Evolutionary conservation across 1,284 basidiomycete genomes (phyloP), one percentile per base, ranked within the genome.

Genomic region (Erythrobasidium hasegawianum): DNA sequence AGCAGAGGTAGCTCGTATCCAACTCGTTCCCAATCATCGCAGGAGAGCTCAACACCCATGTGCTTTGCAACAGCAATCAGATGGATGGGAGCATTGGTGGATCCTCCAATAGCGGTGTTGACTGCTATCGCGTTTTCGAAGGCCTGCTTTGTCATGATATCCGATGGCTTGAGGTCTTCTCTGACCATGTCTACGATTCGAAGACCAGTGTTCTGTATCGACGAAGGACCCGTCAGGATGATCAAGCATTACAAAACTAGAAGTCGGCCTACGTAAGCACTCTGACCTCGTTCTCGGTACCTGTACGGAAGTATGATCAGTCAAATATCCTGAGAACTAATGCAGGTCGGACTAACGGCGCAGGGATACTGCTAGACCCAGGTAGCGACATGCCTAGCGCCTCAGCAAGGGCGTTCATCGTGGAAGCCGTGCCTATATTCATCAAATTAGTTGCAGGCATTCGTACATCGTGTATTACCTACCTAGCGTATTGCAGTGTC

Each of bases 331-430:
- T n/a, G n/a, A n/a, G n/a, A n/a, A n/a, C n/a, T n/a, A n/a, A n/a
- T n/a, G n/a, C n/a, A n/a, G n/a, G n/a, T n/a, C n/a, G n/a, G n/a
- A n/a, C 43, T 24, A 7, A 65, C 2, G 62, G 62, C 1, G 62
- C 62, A 14, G 62, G 62, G 52, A 65, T 65, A 45, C 43, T 49
- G 47, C 55, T 57, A 14, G 55, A 57, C 20, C 94, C 94, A 4
- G 94, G 89, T 9, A 97, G 79, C 16, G 90, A 85, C 93, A 97
- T 97, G 18, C 93, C 93, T 71, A 97, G 78, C 0, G 88, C 90
- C 78, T 97, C 93, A 53, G 90, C 83, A 14, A 90, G 89, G 68
- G 90, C 93, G 7, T 92, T 89, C 87, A 97, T 94, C 0, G 94
- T 96, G 78, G 96, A 97, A 24, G 92, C 93, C n/a, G 93, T 97